These are phyloP conservation scores for Casuarina equisetifolia DNA, from an alignment of 306 rosid species.

Conservation along the genomic window DNA sequence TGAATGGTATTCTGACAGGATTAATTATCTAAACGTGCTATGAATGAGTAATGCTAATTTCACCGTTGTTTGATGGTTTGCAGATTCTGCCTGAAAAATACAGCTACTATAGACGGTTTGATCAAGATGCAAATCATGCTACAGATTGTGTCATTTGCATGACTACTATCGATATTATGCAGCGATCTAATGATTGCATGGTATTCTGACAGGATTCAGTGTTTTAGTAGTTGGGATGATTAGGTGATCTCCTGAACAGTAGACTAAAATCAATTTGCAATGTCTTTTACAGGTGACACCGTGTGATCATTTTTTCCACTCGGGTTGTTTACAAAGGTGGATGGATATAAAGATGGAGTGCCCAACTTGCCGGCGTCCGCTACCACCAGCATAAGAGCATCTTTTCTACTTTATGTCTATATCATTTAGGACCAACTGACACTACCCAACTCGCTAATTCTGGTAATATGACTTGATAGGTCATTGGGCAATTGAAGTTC, in stretches of 20 bases:
- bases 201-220: conserved; percentile 34
- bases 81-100: conserved; percentile 98
- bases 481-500: conserved; percentile 17
- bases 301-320: conserved; percentile 96
- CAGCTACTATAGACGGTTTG: conserved; percentile 74
- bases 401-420: conserved; percentile 35
- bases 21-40: neutral
- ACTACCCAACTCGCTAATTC: conserved; percentile 46
- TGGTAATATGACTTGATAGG: conserved; percentile 37
- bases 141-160: conserved; percentile 96
- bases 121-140: conserved; percentile 59
- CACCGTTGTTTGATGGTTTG: conserved; percentile 25
- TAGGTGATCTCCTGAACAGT: conserved; percentile 20
- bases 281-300: conserved; percentile 75
- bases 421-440: conserved; percentile 55
- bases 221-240: conserved; percentile 1
- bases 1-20: neutral
- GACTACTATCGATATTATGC: conserved; percentile 70
- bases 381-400: conserved; percentile 75
- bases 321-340: conserved; percentile 98
- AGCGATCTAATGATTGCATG: conserved; percentile 87
- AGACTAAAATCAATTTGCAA: conserved; percentile 25
- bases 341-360: conserved; percentile 99
- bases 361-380: conserved; percentile 94
- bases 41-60: conserved; percentile 18